Base-by-base conservation (phyloP, 306 rosid species). In the Prunus campanulata region DNA sequence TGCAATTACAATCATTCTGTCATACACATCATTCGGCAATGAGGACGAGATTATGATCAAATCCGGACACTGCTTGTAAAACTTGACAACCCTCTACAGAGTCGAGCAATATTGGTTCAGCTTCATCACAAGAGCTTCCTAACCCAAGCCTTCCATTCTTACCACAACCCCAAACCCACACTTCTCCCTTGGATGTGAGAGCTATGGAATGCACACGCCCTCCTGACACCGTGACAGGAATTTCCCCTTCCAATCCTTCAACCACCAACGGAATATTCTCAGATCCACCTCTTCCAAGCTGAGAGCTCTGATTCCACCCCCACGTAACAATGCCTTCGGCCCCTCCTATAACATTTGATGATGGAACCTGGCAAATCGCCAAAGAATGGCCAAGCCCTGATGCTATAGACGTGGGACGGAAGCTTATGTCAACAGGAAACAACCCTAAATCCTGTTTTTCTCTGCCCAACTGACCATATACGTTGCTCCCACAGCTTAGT, bases 121-220 rank as follows among this genome's bases (percentile, higher is more conserved):
- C 67, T 82, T 94, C 92, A 54, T 94, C 92, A 47, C 56, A 67
- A 57, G 97, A 92, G 81, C 96, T 89, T 66, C 87, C 93, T 35
- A 87, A 80, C 51, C 97, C 98, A 70, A 95, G 93, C 65, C 98
- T 89, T 59, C 97, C 98, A 74, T 85, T 90, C 84, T 70, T 90
- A 52, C 97, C 98, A 54, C 92, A 88, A 20, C 98, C 98, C 98
- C 97, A 95, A 14, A 84, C 92, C 93, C 95, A 92, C 63, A 91
- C 75, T 71, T 95, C 95, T 71, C 93, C 93, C 39, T 81, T 82
- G 12, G 90, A 84, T 2, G 91, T 87, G 66, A 90, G 88, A 74
- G 84, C 96, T 78, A 87, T 32, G n/a, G 98, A 88, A 87, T 95
- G 97, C 27, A 83, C 97, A 59, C 98, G 93, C 69, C 97, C 97